A percentile compares a stretch with the other conserved stretches of the same genome.
phyloP scores from a whole-genome alignment of 768 basidiomycete genomes.

The Boletus edulis region DNA sequence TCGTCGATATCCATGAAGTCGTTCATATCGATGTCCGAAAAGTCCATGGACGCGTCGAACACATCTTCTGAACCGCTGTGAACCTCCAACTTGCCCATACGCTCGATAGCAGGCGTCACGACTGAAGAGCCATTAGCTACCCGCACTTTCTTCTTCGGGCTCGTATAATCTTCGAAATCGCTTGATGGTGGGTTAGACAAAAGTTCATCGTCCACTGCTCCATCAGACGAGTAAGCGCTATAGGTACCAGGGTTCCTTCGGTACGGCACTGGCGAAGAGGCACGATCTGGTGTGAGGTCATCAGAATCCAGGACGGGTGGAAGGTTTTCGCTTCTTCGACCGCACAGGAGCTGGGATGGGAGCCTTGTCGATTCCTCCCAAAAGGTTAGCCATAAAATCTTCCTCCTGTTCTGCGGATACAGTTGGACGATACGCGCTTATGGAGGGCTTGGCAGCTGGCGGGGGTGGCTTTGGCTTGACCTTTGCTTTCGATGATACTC shows the following conservation, averaged over 20 bases:
- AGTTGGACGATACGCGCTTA: slow-evolving; percentile 77
- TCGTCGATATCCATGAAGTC: slow-evolving; percentile 60
- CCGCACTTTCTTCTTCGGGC: slow-evolving; percentile 66
- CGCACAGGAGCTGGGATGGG: slow-evolving; percentile 36
- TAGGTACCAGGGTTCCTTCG: slow-evolving; percentile 33
- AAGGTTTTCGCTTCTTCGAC: slow-evolving; percentile 69
- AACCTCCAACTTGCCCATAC: slow-evolving; percentile 59
- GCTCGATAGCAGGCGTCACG: slow-evolving; percentile 55
- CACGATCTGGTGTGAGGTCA: slow-evolving; percentile 23
- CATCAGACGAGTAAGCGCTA: slow-evolving; percentile 37
- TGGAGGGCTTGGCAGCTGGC: slow-evolving; percentile 52
- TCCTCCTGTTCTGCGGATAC: slow-evolving; percentile 78
- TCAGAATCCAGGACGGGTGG: slow-evolving; percentile 44
- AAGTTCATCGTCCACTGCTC: slow-evolving; percentile 21
- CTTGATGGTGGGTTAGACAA: slow-evolving; percentile 39
- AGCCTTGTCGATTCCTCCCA: slow-evolving; percentile 66
- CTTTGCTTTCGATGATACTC: slow-evolving; percentile 34
- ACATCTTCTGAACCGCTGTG: slow-evolving; percentile 48
- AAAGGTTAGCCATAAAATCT: slow-evolving; percentile 83
- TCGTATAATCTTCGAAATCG: slow-evolving; percentile 57
- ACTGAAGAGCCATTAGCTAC: slow-evolving; percentile 39
- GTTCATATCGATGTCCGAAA: slow-evolving; percentile 60
- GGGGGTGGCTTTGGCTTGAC: slow-evolving; percentile 47
- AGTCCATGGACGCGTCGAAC: slow-evolving; percentile 47
- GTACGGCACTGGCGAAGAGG: slow-evolving; percentile 42